phyloP scores from a whole-genome alignment of 495 filamentous ascomycete species.

The Aspergillus egyptiacus region DNA sequence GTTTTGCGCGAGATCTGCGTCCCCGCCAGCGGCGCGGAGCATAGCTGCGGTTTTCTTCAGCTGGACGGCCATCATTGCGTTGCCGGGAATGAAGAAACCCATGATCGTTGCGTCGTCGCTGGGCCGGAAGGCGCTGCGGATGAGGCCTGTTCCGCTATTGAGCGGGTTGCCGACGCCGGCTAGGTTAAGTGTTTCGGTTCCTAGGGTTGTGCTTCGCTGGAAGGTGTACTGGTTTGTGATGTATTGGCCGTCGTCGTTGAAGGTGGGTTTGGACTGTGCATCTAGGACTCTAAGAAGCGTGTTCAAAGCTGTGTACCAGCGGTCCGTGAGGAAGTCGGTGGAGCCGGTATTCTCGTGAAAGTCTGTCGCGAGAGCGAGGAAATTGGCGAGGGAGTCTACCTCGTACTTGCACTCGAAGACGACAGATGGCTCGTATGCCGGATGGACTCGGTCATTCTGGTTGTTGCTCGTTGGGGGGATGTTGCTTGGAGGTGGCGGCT shows the following conservation, averaged over 20 bases:
- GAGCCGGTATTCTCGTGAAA: constrained; percentile 78
- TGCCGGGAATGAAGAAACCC: constrained; percentile 92
- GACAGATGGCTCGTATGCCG: constrained; percentile 69
- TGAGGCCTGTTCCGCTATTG: constrained; percentile 73
- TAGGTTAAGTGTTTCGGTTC: constrained; percentile 86
- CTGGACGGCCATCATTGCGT: constrained; percentile 93
- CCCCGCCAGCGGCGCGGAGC: constrained; percentile 52
- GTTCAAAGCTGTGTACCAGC: constrained; percentile 77
- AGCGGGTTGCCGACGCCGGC: constrained; percentile 84
- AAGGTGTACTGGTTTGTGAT: constrained; percentile 78
- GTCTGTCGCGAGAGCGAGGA: constrained; percentile 77
- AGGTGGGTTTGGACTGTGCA: constrained; percentile 73
- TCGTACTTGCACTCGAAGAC: constrained; percentile 99
- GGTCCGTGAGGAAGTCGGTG: constrained; percentile 64
- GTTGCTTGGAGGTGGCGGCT: constrained; percentile 79
- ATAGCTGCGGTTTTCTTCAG: constrained; percentile 69
- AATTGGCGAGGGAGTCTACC: constrained; percentile 89
- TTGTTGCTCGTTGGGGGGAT: constrained; percentile 63
- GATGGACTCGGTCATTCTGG: constrained; percentile 79
- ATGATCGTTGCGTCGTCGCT: constrained; percentile 96
- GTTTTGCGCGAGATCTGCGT: constrained; percentile 43
- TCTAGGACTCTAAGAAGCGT: constrained; percentile 68
- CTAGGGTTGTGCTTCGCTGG: constrained; percentile 67
- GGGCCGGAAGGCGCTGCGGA: constrained; percentile 91
- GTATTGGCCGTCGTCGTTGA: constrained; percentile 58